phyloP scores from a whole-genome alignment of 176 grass and related monocot species.

The Oryza glaberrima region DNA sequence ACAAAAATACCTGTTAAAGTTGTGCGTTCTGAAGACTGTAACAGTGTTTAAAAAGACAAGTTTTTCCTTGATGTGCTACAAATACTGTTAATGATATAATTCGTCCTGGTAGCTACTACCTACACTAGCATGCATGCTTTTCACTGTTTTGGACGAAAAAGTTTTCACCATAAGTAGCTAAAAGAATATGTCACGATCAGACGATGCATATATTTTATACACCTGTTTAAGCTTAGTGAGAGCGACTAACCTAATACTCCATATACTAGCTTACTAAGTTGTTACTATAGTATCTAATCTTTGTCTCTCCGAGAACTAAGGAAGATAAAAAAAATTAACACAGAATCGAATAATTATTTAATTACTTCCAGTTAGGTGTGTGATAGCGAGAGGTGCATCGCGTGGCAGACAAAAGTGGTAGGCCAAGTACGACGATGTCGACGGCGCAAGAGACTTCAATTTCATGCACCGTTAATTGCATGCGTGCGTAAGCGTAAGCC shows the following conservation, averaged over 20 bases:
- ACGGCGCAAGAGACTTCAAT: neutral
- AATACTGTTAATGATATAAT: no score
- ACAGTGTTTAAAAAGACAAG: no score
- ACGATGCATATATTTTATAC: neutral
- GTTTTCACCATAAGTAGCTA: neutral
- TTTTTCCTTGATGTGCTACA: no score
- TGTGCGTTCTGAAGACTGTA: no score
- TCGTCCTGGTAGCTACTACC: no score
- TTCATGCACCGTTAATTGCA: neutral
- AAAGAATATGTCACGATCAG: neutral
- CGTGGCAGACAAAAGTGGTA: constrained; percentile 26
- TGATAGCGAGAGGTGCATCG: constrained; percentile 12
- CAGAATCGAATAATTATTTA: neutral
- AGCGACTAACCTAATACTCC: neutral
- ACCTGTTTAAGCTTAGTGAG: neutral
- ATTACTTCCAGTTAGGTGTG: neutral
- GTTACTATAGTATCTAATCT: neutral
- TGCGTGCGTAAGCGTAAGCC: neutral
- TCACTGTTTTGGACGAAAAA: neutral
- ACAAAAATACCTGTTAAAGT: no score
- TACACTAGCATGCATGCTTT: neutral
- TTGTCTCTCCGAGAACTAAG: neutral
- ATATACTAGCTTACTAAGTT: no score
- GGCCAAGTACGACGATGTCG: constrained; percentile 41
- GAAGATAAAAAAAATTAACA: neutral